These are phyloP conservation scores for Candida patagonica DNA, from an alignment of 805 yeast species.

Conservation along the genomic window DNA sequence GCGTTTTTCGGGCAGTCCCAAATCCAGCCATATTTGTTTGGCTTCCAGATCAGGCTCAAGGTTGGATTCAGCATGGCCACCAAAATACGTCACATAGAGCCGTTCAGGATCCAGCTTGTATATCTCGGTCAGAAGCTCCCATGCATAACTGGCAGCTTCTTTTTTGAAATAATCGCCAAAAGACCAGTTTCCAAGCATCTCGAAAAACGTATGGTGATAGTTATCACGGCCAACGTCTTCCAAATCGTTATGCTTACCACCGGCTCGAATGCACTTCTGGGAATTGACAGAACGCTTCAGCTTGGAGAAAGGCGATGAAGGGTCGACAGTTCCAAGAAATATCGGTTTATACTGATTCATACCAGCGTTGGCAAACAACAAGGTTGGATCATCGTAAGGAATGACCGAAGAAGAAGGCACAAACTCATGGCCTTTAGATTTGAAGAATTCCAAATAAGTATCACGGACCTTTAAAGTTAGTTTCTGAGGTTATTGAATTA, in stretches of 20 bases:
- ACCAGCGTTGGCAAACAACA: slow-evolving; percentile 96
- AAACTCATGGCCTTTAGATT: slow-evolving; percentile 57
- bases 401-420: slow-evolving; percentile 92
- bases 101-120: slow-evolving; percentile 73
- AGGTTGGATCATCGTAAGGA: slow-evolving; percentile 97
- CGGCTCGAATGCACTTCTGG: slow-evolving; percentile 98
- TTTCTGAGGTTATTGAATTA: background rate
- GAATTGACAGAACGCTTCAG: slow-evolving; percentile 89
- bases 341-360: slow-evolving; percentile 99
- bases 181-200: slow-evolving; percentile 99
- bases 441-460: slow-evolving; percentile 79
- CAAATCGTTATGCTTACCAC: slow-evolving; percentile 94
- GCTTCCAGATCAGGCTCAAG: slow-evolving; percentile 93
- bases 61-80: slow-evolving; percentile 77
- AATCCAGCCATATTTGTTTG: slow-evolving; percentile 70
- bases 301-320: slow-evolving; percentile 74
- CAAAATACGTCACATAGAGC: slow-evolving; percentile 92
- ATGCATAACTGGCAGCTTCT: slow-evolving; percentile 80
- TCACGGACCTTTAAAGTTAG: slow-evolving; percentile 46
- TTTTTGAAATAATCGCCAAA: slow-evolving; percentile 97
- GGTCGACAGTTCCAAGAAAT: slow-evolving; percentile 95
- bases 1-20: slow-evolving; percentile 87
- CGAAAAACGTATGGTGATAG: slow-evolving; percentile 97
- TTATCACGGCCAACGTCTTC: slow-evolving; percentile 98
- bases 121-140: slow-evolving; percentile 84